A percentile compares a stretch with the other conserved stretches of the same genome.
Evolutionary conservation across 139 green algal genomes (phyloP).

Genomic region (Volvox reticuliferus): DNA sequence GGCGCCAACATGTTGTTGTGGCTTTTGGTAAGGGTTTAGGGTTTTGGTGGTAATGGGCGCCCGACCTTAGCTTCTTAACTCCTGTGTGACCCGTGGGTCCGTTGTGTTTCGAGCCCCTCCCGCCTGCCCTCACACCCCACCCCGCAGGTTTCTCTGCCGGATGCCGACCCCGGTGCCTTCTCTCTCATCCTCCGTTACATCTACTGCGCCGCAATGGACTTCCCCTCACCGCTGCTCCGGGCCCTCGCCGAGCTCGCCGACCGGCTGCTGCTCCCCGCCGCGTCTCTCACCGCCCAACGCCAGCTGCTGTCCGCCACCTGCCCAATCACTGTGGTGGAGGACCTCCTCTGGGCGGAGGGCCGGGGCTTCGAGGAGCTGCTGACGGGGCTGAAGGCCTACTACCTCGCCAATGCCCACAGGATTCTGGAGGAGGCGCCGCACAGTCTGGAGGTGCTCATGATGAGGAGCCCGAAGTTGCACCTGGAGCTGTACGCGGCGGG

Average conservation of each 20-base stretch:
- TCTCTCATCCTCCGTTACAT: slow-evolving; percentile 8
- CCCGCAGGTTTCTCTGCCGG: background rate
- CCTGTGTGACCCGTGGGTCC: too few relatives aligned
- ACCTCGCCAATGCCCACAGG: slow-evolving; percentile 10
- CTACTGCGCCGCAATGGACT: slow-evolving; percentile 1
- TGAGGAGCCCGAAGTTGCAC: background rate
- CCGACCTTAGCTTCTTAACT: too few relatives aligned
- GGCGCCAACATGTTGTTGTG: too few relatives aligned
- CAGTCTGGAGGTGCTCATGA: slow-evolving; percentile 18
- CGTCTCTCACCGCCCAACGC: background rate
- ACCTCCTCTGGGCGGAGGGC: slow-evolving; percentile 18
- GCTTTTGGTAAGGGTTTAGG: too few relatives aligned
- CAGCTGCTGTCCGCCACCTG: slow-evolving; percentile 10
- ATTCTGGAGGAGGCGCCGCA: slow-evolving; percentile 26
- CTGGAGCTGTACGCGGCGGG: slow-evolving; percentile 26
- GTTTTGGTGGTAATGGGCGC: too few relatives aligned
- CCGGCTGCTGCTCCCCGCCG: slow-evolving; percentile 26
- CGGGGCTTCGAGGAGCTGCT: background rate
- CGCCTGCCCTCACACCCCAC: background rate
- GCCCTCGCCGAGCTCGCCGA: slow-evolving; percentile 21
- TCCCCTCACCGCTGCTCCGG: background rate
- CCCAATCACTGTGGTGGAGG: background rate
- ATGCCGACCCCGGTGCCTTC: slow-evolving; percentile 15
- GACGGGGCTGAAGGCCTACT: slow-evolving; percentile 23
- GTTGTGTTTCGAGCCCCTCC: background rate